Base-by-base conservation (phyloP, 2,329 filamentous ascomycete species). In the Hymenoscyphus fraxineus region DNA sequence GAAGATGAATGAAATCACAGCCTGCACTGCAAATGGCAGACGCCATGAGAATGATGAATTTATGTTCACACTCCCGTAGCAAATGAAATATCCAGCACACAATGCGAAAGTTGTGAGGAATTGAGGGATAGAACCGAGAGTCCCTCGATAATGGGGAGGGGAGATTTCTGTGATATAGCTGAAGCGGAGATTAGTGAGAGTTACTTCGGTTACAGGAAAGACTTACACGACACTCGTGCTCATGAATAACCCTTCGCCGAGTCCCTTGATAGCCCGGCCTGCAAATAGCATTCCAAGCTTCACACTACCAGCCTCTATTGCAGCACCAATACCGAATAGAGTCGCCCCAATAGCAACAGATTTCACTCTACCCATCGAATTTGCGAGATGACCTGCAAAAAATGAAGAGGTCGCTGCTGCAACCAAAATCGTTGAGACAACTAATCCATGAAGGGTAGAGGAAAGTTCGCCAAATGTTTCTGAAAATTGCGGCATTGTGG, bases 111-210 rank as follows among this genome's bases (percentile, higher is more conserved):
- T 81, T 2, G 79, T 79, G 56, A 84, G 71, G 59, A 87, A 76
- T 67, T 88, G 85, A 0, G 84, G 82, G 3, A 82, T 73, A 0
- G 82, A 81, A 0, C 81, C 80, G 1, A 88, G 71, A 0, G 79
- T 76, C 0, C 85, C 85, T 35, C 86, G 76, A 3, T 77, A 73
- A 3, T 74, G 75, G 0, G 80, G 76, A 0, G 85, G 85, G 0
- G 85, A 82, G 16, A 88, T 85, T 72, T 89, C 86, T 64, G 82
- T 83, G 32, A 88, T 83, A 66, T 88, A 85, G 3, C 72, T 73
- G 59, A 54, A 22, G 4, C 16, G 12, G 32, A 7, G 3, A 60
- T 47, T 22, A 47, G 44, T 13, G 4, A 31, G 41, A 16, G 16
- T 12, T n/a, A 12, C 6, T 6, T 41, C 22, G 22, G 54, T 44